Evolutionary conservation across 2,329 filamentous ascomycete genomes (phyloP).

Genomic region (Microsporum canis): DNA sequence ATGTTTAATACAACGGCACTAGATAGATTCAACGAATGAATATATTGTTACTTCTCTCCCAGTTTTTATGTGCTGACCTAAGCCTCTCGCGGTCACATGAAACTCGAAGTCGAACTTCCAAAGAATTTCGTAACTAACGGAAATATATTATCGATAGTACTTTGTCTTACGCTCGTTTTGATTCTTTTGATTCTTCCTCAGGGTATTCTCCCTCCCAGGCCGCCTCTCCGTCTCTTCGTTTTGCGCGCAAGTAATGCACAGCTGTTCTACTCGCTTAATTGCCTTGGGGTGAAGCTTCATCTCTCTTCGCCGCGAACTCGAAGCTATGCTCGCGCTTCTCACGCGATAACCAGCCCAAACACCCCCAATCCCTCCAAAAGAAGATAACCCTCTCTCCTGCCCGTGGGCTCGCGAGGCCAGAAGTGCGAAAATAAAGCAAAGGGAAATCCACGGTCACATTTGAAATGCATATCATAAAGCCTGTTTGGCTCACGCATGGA

Average conservation of each 20-base stretch:
- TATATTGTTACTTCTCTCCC: not conserved
- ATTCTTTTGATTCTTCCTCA: not conserved
- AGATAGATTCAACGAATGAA: not conserved
- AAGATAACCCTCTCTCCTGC: not conserved
- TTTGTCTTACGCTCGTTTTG: not conserved
- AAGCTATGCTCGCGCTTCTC: slow-evolving; percentile 3
- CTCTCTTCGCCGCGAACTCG: not conserved
- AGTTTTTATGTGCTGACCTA: not conserved
- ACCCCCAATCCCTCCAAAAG: not conserved
- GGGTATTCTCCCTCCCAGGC: not conserved
- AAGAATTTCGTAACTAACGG: too few relatives aligned
- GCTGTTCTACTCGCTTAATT: not conserved
- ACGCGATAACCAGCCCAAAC: slow-evolving; percentile 1
- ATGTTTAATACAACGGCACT: slow-evolving; percentile 3
- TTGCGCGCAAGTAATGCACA: not conserved
- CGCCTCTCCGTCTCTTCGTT: not conserved
- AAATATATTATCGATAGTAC: too few relatives aligned
- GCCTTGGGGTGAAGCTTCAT: not conserved
- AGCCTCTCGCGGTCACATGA: not conserved
- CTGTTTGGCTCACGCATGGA: slow-evolving; percentile 89
- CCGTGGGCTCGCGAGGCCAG: not conserved
- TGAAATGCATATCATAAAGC: slow-evolving; percentile 79
- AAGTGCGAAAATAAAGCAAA: not conserved
- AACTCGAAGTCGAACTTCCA: not conserved
- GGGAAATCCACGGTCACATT: not conserved